Evolutionary conservation across 1,284 basidiomycete species (phyloP), one percentile per base, ranked within the genome.

Genomic region (Sphaerobolus stellatus): DNA sequence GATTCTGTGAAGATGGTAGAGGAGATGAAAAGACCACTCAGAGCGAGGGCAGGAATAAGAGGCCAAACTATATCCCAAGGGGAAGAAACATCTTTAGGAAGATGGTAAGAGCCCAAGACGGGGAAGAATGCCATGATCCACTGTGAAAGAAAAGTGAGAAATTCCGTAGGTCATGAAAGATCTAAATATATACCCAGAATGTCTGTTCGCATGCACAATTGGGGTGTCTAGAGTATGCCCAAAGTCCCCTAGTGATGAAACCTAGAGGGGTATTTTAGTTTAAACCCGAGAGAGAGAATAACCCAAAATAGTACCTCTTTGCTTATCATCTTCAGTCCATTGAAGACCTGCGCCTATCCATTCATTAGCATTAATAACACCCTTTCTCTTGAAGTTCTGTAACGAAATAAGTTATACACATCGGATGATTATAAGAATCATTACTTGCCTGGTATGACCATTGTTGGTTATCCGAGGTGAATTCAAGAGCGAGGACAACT

Each of bases 181-280:
- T 11, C 14, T 18, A 24, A 33, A 45, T n/a, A 68, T 82, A 58
- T 59, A 93, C 84, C 93, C 93, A 96, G 72, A 94, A 93, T 7
- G 75, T 71, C 71, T 95, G 93, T 67, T 97, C 94, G 66, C 89
- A 93, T 0, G 87, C 74, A 70, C 94, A 95, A 69, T 97, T 97
- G 18, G 95, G 94, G 68, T 98, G 95, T 16, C 95, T 78, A 2
- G 83, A 85, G 76, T 85, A 93, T 1, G 83, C 81, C 90, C 91
- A 98, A 9, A 98, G 71, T 1, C 94, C 94, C 13, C 78, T 78
- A 0, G 92, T 93, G 24, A 88, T 74, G 68, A 98, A 98, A 1
- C 95, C 53, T 54, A 40, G 27, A 25, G 22, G 20, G 27, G 22
- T 36, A 25, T 16, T 5, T 36, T 16, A n/a, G 22, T 28, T 16